Conservation (phyloP, 805 yeast species). For the Peterozyma toletana region DNA sequence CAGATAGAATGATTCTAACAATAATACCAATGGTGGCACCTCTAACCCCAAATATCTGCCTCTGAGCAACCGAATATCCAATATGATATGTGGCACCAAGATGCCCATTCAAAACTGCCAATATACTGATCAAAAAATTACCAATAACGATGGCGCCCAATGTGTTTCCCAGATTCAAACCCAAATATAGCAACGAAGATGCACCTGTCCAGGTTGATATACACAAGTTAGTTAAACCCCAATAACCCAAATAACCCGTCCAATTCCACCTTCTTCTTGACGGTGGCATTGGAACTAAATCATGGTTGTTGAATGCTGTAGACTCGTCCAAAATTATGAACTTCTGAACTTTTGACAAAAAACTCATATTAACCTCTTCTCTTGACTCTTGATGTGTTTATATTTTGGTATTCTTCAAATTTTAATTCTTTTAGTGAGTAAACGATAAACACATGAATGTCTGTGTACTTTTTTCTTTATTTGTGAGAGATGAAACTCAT, state of each 20-base stretch:
- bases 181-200: constrained; percentile 15
- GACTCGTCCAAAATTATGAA: constrained; percentile 1
- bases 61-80: constrained; percentile 17
- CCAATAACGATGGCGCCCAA: constrained; percentile 20
- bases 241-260: constrained; percentile 31
- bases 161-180: constrained; percentile 16
- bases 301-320: constrained; percentile 20
- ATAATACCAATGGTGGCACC: constrained; percentile 16
- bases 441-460: too few relatives aligned
- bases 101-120: constrained; percentile 16
- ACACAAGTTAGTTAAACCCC: constrained; percentile 25
- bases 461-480: too few relatives aligned
- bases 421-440: too few relatives aligned
- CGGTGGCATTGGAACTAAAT: constrained; percentile 38
- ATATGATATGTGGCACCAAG: constrained; percentile 19
- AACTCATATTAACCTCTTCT: constrained; percentile 1
- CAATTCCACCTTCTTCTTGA: constrained; percentile 38
- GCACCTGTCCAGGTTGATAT: constrained; percentile 9
- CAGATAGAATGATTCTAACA: constrained; percentile 14
- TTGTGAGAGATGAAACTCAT: too few relatives aligned
- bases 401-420: too few relatives aligned
- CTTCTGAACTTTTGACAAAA: not conserved
- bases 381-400: too few relatives aligned
- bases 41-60: constrained; percentile 17
- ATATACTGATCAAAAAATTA: constrained; percentile 15